These are phyloP conservation scores for Ailanthus altissimus DNA, from an alignment of 345 rosid genomes.

Conservation along the genomic window DNA sequence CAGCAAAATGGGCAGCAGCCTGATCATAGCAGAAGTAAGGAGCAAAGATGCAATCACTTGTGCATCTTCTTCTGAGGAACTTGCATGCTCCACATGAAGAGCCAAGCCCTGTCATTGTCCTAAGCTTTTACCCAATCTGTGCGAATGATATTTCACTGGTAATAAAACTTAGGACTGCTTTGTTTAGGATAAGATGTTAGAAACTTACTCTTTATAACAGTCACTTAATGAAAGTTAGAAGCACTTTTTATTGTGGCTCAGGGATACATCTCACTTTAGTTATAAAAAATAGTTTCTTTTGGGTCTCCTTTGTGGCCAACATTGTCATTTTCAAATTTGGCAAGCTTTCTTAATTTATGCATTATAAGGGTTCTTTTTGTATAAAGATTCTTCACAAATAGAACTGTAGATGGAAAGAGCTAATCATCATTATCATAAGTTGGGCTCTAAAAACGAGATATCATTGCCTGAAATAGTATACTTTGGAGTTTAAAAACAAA, in stretches of 20 bases:
- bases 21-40: slow-evolving; percentile 73
- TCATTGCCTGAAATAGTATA: slow-evolving; percentile 18
- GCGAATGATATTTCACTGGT: slow-evolving; percentile 28
- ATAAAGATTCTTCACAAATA: slow-evolving; percentile 25
- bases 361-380: slow-evolving; percentile 27
- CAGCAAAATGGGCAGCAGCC: slow-evolving; percentile 64
- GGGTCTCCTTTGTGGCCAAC: slow-evolving; percentile 71
- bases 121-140: slow-evolving; percentile 27
- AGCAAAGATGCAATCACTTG: slow-evolving; percentile 63
- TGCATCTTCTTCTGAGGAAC: slow-evolving; percentile 75
- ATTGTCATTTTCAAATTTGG: slow-evolving; percentile 52
- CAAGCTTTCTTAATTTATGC: slow-evolving; percentile 44
- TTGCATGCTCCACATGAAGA: slow-evolving; percentile 90
- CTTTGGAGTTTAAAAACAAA: slow-evolving; percentile 9
- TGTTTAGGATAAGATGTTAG: slow-evolving; percentile 30
- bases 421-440: slow-evolving; percentile 39
- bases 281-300: slow-evolving; percentile 40
- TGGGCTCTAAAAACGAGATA: slow-evolving; percentile 37
- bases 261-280: slow-evolving; percentile 40
- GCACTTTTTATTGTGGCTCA: slow-evolving; percentile 28
- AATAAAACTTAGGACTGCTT: slow-evolving; percentile 20
- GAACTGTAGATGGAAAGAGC: slow-evolving; percentile 24
- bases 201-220: slow-evolving; percentile 49
- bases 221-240: slow-evolving; percentile 19
- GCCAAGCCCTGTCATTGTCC: slow-evolving; percentile 70